Base-by-base conservation (phyloP, 176 grass and related monocot genomes). In the Carex cristatella region DNA sequence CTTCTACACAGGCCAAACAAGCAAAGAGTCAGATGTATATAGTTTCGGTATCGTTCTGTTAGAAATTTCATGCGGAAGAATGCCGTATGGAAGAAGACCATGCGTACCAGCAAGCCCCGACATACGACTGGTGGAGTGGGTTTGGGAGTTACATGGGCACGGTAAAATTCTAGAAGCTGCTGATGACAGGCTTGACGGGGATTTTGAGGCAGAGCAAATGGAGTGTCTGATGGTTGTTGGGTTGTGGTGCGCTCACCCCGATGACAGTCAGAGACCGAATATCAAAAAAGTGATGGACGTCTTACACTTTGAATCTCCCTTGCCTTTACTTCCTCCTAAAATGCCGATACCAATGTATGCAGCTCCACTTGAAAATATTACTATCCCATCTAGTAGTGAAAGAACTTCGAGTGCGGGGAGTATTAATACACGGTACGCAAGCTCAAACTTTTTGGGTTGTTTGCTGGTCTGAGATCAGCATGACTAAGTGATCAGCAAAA, bases 211-310 rank as follows among this genome's bases (percentile, higher is more conserved):
- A 10, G 57, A 28, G 42, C 63, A 94, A 73, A 86, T 90, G 81
- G 90, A 80, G 62, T 27, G 83, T 3, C 30, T 90, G 55, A 82
- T 94, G 81, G 63, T 87, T 16, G 84, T 90, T 6, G 90, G 92
- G 27, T 54, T 94, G 58, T 94, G 90, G 92, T 94, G 92, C 16
- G 88, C 81, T 33, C 90, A 94, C 82, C 90, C 92, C 0, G 87
- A 91, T 13, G 42, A 69, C 16, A 87, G 55, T 7, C 76, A 71
- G 57, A 79, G 92, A 15, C 92, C 92, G 4, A 69, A 61, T 28
- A 92, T 90, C 28, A 83, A 69, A 51, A 83, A 87, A 35, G 90
- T 68, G 0, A 69, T 88, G 35, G 80, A 82, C 32, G 81, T 68
- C 7, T 83, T 94, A 4, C 71, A 86, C 9, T 94, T 87, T 12